Evolutionary conservation across 805 yeast species (phyloP), one percentile per base, ranked within the genome.

Genomic region (Kuraishia borneana): DNA sequence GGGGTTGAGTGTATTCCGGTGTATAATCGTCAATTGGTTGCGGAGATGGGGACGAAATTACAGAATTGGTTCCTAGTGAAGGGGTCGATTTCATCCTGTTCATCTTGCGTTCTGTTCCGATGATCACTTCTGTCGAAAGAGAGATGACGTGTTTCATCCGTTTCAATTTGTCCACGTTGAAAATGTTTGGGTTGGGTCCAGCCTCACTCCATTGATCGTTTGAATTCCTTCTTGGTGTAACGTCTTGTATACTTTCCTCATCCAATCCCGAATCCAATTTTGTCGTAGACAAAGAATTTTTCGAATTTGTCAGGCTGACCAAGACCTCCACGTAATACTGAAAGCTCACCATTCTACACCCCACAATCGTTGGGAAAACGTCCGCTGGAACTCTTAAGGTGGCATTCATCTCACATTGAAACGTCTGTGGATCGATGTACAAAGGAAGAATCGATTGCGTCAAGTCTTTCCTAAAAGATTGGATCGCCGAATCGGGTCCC

Each of bases 321-420:
- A 84, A 65, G 3, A 82, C 87, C 51, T 87, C 96, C 12, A 87
- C 60, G 48, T 80, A 83, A 51, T 88, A 87, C 48, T 83, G 89
- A 53, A 87, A 87, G 3, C 85, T 68, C 6, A 85, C 84, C 32
- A 78, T 57, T 2, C 73, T 74, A 34, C 83, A 71, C 1, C 82
- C 81, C 13, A 72, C 65, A 10, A 84, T 82, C 0, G 95, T 83
- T 1, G 95, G 94, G 50, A 87, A 84, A 1, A 83, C 76, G 45
- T 87, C 95, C 1, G 81, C 72, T 0, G 96, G 96, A 0, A 87
- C 76, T 40, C 76, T 63, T 16, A 87, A 54, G 27, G 72, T 68
- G 1, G 88, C 73, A 21, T 70, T 71, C 7, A 79, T 63, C 22
- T 71, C 76, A 27, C 76, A 65, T 13, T 64, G 55, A 26, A 74